These are phyloP conservation scores for Xerocomus spinulosus DNA, from an alignment of 768 basidiomycete species.

Conservation along the genomic window DNA sequence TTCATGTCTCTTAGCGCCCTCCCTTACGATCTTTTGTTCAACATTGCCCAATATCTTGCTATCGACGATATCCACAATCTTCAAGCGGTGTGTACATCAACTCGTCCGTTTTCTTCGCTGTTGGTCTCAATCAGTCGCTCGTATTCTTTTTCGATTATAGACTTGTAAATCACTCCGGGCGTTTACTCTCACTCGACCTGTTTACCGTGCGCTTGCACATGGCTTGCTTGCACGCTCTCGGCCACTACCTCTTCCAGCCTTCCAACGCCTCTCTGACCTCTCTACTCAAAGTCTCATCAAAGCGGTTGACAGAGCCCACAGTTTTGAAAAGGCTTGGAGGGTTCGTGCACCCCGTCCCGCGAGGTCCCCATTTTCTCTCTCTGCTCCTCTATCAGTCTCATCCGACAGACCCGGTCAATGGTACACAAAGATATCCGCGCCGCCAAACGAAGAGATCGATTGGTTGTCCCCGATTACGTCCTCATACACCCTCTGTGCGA, in stretches of 20 bases:
- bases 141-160: slow-evolving; percentile 30
- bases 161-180: slow-evolving; percentile 58
- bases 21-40: slow-evolving; percentile 68
- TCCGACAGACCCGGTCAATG: slow-evolving; percentile 34
- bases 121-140: background rate
- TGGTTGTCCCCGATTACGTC: slow-evolving; percentile 77
- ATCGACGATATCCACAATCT: slow-evolving; percentile 56
- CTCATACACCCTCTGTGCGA: slow-evolving; percentile 71
- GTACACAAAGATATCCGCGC: slow-evolving; percentile 67
- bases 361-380: slow-evolving; percentile 25
- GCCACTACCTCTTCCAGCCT: slow-evolving; percentile 63
- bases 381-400: slow-evolving; percentile 25
- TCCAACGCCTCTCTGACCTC: slow-evolving; percentile 64
- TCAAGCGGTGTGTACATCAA: slow-evolving; percentile 48
- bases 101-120: background rate
- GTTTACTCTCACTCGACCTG: slow-evolving; percentile 60
- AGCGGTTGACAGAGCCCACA: slow-evolving; percentile 58
- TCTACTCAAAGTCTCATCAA: slow-evolving; percentile 56
- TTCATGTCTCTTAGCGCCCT: slow-evolving; percentile 39
- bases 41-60: slow-evolving; percentile 60
- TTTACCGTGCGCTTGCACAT: slow-evolving; percentile 62
- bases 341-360: slow-evolving; percentile 53
- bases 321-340: slow-evolving; percentile 60
- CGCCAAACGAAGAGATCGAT: slow-evolving; percentile 65
- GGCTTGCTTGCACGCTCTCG: slow-evolving; percentile 62